These are phyloP conservation scores for Pseudodiploospora longispora DNA, from an alignment of 2,329 filamentous ascomycete genomes.

Conservation along the genomic window DNA sequence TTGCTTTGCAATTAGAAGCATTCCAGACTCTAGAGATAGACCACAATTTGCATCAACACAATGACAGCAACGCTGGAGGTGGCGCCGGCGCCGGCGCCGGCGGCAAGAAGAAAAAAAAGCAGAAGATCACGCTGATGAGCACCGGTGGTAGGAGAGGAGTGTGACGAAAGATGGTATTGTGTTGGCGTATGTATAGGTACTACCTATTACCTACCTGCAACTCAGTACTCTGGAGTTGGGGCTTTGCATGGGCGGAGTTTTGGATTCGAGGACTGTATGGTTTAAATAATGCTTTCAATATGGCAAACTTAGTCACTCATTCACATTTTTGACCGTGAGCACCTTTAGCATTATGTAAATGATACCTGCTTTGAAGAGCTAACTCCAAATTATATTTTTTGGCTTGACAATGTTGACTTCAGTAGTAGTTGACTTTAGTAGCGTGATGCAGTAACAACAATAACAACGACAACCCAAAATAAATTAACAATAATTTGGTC, in stretches of 20 bases:
- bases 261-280: background rate
- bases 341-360: too few relatives aligned
- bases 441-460: too few relatives aligned
- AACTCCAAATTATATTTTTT: too few relatives aligned
- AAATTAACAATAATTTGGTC: too few relatives aligned
- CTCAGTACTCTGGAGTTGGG: conserved; percentile 1
- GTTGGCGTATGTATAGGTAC: background rate
- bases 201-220: background rate
- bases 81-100: conserved; percentile 22
- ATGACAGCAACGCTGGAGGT: conserved; percentile 11
- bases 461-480: too few relatives aligned
- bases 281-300: too few relatives aligned
- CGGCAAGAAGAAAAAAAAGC: conserved; percentile 61
- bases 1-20: conserved; percentile 51
- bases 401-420: too few relatives aligned
- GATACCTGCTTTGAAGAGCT: too few relatives aligned
- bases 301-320: too few relatives aligned
- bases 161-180: conserved; percentile 13
- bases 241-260: background rate
- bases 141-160: conserved; percentile 48
- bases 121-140: conserved; percentile 66
- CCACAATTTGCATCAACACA: conserved; percentile 10
- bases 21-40: conserved; percentile 32
- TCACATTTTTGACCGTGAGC: too few relatives aligned
- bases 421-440: too few relatives aligned